Evolutionary conservation across 306 rosid genomes (phyloP).

Genomic region (Erythrophleum fordii): DNA sequence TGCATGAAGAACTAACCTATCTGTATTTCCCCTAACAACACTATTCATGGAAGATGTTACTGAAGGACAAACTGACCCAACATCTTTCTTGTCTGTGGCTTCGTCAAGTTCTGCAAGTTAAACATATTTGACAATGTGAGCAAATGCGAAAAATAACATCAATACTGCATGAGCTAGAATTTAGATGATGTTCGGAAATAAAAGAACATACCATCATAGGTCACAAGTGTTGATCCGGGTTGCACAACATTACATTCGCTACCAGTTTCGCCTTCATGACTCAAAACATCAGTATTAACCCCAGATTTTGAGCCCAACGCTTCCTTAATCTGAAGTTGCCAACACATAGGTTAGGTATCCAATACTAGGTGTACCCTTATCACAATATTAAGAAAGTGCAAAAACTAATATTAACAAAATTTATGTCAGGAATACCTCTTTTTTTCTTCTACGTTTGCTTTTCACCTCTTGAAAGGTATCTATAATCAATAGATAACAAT

Average conservation of each 20-base stretch:
- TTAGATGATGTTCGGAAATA: conserved; percentile 9
- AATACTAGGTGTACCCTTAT: conserved; percentile 1
- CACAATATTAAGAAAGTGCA: neutral
- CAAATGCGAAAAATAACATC: neutral
- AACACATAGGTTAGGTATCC: too few species aligned
- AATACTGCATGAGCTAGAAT: conserved; percentile 35
- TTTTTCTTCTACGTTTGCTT: conserved; percentile 81
- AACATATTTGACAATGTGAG: conserved; percentile 45
- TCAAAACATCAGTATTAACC: too few species aligned
- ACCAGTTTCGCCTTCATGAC: too few species aligned
- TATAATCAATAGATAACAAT: conserved; percentile 41
- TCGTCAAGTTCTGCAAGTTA: conserved; percentile 52
- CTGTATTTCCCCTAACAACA: conserved; percentile 30
- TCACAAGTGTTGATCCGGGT: too few species aligned
- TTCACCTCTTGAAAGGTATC: conserved; percentile 77
- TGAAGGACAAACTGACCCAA: conserved; percentile 43
- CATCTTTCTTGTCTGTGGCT: conserved; percentile 45
- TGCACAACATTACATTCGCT: too few species aligned
- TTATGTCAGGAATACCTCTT: conserved; percentile 59
- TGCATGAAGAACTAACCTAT: conserved; percentile 45
- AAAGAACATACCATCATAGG: too few species aligned
- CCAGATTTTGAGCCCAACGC: too few species aligned
- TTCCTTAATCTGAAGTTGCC: too few species aligned
- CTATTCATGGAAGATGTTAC: conserved; percentile 37
- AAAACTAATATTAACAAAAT: neutral